These are phyloP conservation scores for Circinella umbellata DNA, from an alignment of 371 early-diverging fungal genomes.

Conservation along the genomic window DNA sequence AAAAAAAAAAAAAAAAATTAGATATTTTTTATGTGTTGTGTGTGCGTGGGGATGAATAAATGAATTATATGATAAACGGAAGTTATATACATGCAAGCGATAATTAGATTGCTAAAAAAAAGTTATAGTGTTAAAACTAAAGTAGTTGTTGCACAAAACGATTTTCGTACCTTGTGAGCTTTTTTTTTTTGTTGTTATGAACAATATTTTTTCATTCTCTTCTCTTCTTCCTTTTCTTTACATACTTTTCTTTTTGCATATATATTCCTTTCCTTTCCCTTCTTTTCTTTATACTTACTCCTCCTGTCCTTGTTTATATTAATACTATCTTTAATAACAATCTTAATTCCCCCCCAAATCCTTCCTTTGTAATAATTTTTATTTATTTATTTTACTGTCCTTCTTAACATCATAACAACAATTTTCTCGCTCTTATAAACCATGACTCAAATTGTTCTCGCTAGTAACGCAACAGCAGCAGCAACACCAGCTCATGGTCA, in stretches of 20 bases:
- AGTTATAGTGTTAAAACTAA: background rate
- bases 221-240: background rate
- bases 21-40: too few species aligned
- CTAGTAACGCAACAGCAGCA: conserved; percentile 11
- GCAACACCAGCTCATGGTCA: too few species aligned
- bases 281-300: background rate
- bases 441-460: conserved; percentile 18
- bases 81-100: too few species aligned
- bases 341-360: background rate
- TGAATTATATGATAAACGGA: too few species aligned
- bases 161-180: background rate
- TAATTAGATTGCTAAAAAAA: background rate
- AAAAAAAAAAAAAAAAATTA: too few species aligned
- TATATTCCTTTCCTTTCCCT: conserved; percentile 1
- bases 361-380: conserved; percentile 7
- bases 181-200: too few species aligned
- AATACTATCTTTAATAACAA: background rate
- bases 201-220: too few species aligned
- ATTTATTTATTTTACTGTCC: background rate
- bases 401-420: background rate
- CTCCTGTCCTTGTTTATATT: background rate
- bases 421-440: background rate
- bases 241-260: conserved; percentile 3
- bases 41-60: too few species aligned
- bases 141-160: conserved; percentile 9